phyloP scores from a whole-genome alignment of 768 basidiomycete species.

The Sarcodon sp. region DNA sequence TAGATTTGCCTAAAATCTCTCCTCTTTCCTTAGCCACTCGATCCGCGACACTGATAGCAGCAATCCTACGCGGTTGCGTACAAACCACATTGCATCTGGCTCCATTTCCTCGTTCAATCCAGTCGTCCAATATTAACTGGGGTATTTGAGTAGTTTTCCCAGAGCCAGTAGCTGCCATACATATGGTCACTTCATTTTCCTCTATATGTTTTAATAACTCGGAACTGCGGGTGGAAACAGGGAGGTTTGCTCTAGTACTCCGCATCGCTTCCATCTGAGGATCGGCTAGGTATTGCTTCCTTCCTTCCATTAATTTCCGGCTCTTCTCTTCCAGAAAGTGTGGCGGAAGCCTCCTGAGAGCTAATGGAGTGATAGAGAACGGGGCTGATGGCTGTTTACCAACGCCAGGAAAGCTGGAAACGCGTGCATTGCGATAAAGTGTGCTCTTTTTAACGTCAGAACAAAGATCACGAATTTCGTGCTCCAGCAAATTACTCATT shows the following conservation, averaged over 20 bases:
- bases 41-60: slow-evolving; percentile 84
- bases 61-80: slow-evolving; percentile 86
- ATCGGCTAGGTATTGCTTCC: slow-evolving; percentile 46
- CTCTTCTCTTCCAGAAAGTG: slow-evolving; percentile 37
- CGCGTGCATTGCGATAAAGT: slow-evolving; percentile 56
- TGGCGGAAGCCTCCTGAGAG: slow-evolving; percentile 2
- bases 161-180: slow-evolving; percentile 84
- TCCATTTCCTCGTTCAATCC: slow-evolving; percentile 67
- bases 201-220: slow-evolving; percentile 59
- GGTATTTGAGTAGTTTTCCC: slow-evolving; percentile 95
- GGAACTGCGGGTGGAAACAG: slow-evolving; percentile 57
- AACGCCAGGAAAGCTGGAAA: slow-evolving; percentile 8
- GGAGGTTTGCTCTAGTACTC: slow-evolving; percentile 49
- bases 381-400: neutral
- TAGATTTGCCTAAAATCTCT: slow-evolving; percentile 50
- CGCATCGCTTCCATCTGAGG: slow-evolving; percentile 57
- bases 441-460: slow-evolving; percentile 48
- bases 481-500: slow-evolving; percentile 50
- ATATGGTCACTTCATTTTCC: slow-evolving; percentile 74
- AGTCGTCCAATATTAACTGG: slow-evolving; percentile 80
- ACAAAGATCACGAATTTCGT: slow-evolving; percentile 60
- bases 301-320: slow-evolving; percentile 33
- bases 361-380: neutral
- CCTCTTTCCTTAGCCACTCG: slow-evolving; percentile 86
- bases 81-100: slow-evolving; percentile 82